Evolutionary conservation across 345 rosid species (phyloP), one percentile per base, ranked within the genome.

Genomic region (Excoecaria cochinchinensis): DNA sequence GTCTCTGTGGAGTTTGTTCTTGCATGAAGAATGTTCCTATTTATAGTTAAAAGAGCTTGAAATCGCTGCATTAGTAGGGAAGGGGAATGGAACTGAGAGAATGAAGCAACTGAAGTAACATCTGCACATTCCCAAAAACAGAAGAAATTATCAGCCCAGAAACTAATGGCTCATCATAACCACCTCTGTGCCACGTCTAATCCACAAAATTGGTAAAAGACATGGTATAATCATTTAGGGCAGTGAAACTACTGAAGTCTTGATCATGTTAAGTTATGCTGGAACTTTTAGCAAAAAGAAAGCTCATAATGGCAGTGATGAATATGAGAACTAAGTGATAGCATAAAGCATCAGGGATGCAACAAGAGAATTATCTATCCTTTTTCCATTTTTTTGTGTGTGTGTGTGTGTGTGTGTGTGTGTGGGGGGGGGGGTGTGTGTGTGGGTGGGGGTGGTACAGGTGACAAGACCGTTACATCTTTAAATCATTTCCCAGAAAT

Each of bases 1-100:
- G 75, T 58, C 1, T 85, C 87, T 19, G 53, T 14, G 67, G 88
- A 87, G 78, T 75, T 82, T 63, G 83, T 60, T 78, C 75, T 83
- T 24, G 86, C 15, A 81, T 77, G 82, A 50, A 86, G 79, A 65
- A 81, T 69, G 58, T 81, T 74, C 13, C 80, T 85, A 82, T 91
- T 88, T 68, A 90, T 74, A 3, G 78, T 69, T 74, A 90, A 83
- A 76, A 90, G 93, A 59, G 97, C 93, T 70, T 90, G 89, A 75
- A 80, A 79, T 69, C 89, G 84, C 86, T 89, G 96, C 68, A 71
- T 69, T 11, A 85, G 85, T 39, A 89, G 79, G 79, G 94, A 83
- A 67, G 88, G 48, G 65, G 94, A 86, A 42, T 76, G 76, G 78
- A 79, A 83, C 69, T 82, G 76, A 48, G 87, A 70, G 73, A 73